Conservation (phyloP, 2,329 filamentous ascomycete genomes). For the Rosellinia necatrix region DNA sequence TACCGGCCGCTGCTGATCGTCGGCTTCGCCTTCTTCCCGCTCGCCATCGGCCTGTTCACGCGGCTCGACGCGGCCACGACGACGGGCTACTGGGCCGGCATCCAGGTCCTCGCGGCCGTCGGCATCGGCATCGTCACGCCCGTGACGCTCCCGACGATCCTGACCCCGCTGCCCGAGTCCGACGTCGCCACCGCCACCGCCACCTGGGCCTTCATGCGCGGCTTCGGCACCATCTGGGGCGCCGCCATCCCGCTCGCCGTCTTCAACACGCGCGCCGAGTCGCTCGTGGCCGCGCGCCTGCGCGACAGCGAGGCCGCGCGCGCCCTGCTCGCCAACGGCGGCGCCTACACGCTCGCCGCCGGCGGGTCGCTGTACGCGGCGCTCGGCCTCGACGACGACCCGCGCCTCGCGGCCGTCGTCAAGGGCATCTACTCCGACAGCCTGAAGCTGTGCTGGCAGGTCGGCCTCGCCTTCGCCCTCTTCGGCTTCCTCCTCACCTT, state of each 20-base stretch:
- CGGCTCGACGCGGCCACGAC: constrained; percentile 39
- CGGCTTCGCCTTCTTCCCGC: constrained; percentile 40
- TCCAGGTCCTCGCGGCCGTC: constrained; percentile 45
- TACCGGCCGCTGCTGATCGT: constrained; percentile 47
- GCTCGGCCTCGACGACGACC: not conserved
- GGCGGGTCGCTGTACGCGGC: not conserved
- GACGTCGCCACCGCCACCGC: constrained; percentile 44
- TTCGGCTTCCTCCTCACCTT: constrained; percentile 23
- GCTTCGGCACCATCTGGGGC: constrained; percentile 15
- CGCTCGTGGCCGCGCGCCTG: not conserved
- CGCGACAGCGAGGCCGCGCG: not conserved
- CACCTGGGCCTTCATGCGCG: constrained; percentile 48
- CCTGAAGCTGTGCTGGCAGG: constrained; percentile 24
- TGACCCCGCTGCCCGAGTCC: constrained; percentile 41
- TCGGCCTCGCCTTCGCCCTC: constrained; percentile 20
- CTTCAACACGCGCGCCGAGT: constrained; percentile 34
- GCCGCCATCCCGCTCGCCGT: constrained; percentile 29
- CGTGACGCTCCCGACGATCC: constrained; percentile 46
- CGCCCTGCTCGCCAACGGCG: not conserved
- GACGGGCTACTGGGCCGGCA: constrained; percentile 43
- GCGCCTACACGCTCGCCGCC: constrained; percentile 3
- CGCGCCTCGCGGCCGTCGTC: not conserved
- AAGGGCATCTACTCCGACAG: constrained; percentile 10
- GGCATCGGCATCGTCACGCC: constrained; percentile 49
- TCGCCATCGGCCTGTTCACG: constrained; percentile 45